Percentiles rank a stretch among this genome's conserved stretches.
Evolutionary conservation across 192 early-diverging fungal species (phyloP).

Genomic region (Mortierella alpina): DNA sequence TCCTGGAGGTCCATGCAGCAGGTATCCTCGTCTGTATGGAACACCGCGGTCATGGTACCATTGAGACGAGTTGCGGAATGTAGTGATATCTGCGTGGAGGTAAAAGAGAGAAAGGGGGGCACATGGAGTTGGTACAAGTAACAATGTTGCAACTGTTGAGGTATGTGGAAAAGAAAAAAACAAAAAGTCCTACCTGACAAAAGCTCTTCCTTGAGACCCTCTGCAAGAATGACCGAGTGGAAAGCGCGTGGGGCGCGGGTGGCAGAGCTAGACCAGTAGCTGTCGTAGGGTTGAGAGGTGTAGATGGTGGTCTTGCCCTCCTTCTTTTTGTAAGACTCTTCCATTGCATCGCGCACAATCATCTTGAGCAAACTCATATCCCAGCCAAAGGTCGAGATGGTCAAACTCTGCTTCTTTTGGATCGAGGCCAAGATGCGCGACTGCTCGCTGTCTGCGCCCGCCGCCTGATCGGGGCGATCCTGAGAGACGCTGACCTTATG

Average conservation of each 20-base stretch:
- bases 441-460: constrained; percentile 39
- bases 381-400: constrained; percentile 46
- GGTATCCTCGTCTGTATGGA: constrained; percentile 64
- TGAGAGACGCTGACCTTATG: constrained; percentile 51
- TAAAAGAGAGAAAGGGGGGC: neutral
- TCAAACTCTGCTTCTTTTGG: constrained; percentile 48
- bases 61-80: constrained; percentile 53
- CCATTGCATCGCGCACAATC: constrained; percentile 48
- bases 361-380: constrained; percentile 39
- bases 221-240: constrained; percentile 60
- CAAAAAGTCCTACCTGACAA: constrained; percentile 36
- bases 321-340: constrained; percentile 52
- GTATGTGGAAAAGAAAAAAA: neutral
- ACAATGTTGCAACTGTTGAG: neutral
- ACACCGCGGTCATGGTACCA: constrained; percentile 65
- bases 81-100: constrained; percentile 53
- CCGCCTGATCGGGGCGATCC: constrained; percentile 37
- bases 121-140: no score
- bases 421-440: constrained; percentile 42
- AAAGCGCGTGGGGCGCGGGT: constrained; percentile 55
- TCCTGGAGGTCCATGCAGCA: constrained; percentile 66
- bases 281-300: constrained; percentile 49
- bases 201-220: constrained; percentile 59
- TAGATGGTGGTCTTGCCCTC: constrained; percentile 54
- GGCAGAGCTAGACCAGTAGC: constrained; percentile 41